Evolutionary conservation across 495 filamentous ascomycete species (phyloP).

Genomic region (Aspergillus kassunensis): DNA sequence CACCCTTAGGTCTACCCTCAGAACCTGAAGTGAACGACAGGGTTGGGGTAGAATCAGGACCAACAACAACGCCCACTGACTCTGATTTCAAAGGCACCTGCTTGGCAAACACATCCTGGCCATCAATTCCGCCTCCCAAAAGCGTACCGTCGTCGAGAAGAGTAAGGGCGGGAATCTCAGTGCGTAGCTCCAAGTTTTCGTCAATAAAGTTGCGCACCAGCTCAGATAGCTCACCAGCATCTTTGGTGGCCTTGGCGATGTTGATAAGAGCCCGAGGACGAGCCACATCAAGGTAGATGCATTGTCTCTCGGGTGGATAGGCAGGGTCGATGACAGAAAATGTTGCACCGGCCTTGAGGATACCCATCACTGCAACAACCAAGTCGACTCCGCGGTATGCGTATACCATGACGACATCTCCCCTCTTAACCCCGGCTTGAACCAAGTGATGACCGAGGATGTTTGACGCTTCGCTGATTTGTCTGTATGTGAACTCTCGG

Average conservation of each 20-base stretch:
- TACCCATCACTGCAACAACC: conserved; percentile 52
- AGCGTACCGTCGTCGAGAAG: conserved; percentile 73
- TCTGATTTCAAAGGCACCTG: conserved; percentile 49
- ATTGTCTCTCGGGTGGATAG: conserved; percentile 85
- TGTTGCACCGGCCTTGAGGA: conserved; percentile 48
- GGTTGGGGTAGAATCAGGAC: conserved; percentile 83
- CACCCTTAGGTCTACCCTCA: conserved; percentile 83
- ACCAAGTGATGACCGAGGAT: conserved; percentile 74
- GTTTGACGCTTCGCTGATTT: conserved; percentile 86
- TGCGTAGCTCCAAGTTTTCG: conserved; percentile 65
- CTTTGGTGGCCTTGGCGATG: conserved; percentile 73
- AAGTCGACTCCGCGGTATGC: conserved; percentile 64
- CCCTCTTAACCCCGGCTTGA: conserved; percentile 64
- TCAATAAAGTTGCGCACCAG: conserved; percentile 72
- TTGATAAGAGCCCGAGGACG: conserved; percentile 73
- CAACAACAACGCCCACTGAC: conserved; percentile 72
- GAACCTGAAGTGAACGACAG: conserved; percentile 82
- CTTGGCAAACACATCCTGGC: conserved; percentile 61
- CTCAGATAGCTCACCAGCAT: conserved; percentile 66
- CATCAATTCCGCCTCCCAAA: conserved; percentile 59
- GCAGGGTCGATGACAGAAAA: conserved; percentile 75
- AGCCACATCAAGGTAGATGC: conserved; percentile 87
- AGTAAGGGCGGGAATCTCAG: conserved; percentile 72
- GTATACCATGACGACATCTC: conserved; percentile 93
- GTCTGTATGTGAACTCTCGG: conserved; percentile 76